phyloP scores from a whole-genome alignment of 768 basidiomycete species.

The Dentipellis fragilis region DNA sequence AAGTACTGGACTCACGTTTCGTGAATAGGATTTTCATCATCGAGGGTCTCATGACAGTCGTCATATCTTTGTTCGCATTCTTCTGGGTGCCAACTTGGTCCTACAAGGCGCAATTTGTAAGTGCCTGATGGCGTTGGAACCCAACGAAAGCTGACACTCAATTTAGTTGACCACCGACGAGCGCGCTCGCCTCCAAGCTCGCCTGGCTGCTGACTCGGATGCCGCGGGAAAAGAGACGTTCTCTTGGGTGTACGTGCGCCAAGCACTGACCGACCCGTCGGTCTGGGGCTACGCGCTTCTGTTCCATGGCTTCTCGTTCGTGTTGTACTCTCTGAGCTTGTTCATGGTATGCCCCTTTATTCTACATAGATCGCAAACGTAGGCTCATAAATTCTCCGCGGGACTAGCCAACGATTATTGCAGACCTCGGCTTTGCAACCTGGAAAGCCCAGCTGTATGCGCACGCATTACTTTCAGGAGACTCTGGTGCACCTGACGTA shows the following conservation, averaged over 20 bases:
- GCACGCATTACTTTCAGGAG: not conserved
- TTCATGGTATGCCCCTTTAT: constrained; percentile 33
- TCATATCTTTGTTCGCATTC: constrained; percentile 37
- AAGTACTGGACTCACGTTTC: not conserved
- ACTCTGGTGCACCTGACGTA: not conserved
- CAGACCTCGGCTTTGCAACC: constrained; percentile 42
- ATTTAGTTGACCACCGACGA: constrained; percentile 42
- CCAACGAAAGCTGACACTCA: not conserved
- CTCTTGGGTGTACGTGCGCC: constrained; percentile 44
- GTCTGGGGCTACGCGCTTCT: constrained; percentile 52
- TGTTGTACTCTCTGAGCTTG: constrained; percentile 45
- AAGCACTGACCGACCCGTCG: constrained; percentile 47
- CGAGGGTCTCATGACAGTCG: constrained; percentile 43
- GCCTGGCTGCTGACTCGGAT: constrained; percentile 44
- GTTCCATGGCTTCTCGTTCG: constrained; percentile 55
- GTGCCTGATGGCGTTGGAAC: constrained; percentile 11
- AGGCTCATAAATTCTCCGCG: not conserved
- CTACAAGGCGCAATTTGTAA: constrained; percentile 44
- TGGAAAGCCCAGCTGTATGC: constrained; percentile 53
- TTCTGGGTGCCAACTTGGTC: constrained; percentile 53
- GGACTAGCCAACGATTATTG: constrained; percentile 47
- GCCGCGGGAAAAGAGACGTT: constrained; percentile 43
- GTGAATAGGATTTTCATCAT: constrained; percentile 45
- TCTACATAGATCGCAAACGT: not conserved
- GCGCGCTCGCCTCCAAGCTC: constrained; percentile 36